Base-by-base conservation (phyloP, 331 rosid species). In the Stylosanthes scabra region DNA sequence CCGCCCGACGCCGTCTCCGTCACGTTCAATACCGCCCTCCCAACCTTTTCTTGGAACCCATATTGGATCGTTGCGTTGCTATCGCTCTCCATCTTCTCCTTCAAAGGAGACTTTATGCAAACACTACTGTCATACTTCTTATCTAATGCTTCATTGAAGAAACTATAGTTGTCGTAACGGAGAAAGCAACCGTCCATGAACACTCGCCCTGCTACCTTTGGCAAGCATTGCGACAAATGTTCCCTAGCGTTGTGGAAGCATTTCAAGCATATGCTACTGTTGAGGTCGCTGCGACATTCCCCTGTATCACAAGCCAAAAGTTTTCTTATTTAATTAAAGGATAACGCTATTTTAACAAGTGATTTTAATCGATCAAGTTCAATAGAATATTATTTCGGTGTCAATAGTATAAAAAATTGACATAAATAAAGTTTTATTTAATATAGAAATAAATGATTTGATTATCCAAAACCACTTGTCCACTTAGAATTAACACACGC, bases 111-210 rank as follows among this genome's bases (percentile, higher is more conserved):
- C 10, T 64, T 34, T 34, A 34, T 54, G 54, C 96, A 87, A 1
- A 49, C 14, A 3, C 39, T 46, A 9, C 2, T 59, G 55, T 80
- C 88, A 5, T 8, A 61, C 0, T 14, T 11, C 4, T 20, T 7
- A 25, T 76, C 70, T 11, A 77, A 6, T 15, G 72, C 40, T 41
- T 87, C 84, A 3, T 47, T 12, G n/a, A 66, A 79, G 60, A 89
- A 87, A 7, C 49, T 13, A 12, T 83, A 71, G 28, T 75, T 70
- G 28, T 82, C 91, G 16, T 84, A 90, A 4, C 93, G 91, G 13
- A 86, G 82, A 55, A 72, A 83, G 63, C 93, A 88, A 2, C 86
- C 88, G 41, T 88, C 89, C 2, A 88, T 76, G 74, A 67, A 79
- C 11, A 86, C 52, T 20, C 86, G 74, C 14, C 83, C 96, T 0